Base-by-base conservation (phyloP, 1,139 yeast species). In the Debaryomyces fabryi region DNA sequence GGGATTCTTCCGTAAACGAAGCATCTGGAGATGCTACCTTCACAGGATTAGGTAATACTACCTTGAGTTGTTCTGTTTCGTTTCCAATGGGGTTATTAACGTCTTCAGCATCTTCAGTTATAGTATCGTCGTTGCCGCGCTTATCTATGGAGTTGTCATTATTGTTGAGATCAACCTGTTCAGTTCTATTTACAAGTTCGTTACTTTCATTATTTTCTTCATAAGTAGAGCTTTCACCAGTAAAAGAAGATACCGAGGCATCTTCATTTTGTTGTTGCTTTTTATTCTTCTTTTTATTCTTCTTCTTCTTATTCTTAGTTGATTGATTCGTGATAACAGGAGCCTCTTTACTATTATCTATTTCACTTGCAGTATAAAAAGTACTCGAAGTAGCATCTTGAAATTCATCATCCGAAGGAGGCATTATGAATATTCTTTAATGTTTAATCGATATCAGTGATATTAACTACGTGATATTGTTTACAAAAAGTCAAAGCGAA, bases 391-490 rank as follows among this genome's bases (percentile, higher is more conserved):
- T 37, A 29, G 65, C 66, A 44, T 62, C 67, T 48, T 58, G 61
- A 48, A 59, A 58, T 38, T 61, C 64, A 47, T 61, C 64, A 30
- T 49, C 50, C 21, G 63, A 58, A 20, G 53, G 27, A 18, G 55
- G 52, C 59, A 54, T 56, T 20, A n/a, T 30, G 24, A 30, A 18
- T 43, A 36, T 36, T 27, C 27, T 27, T 36, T 43, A 37, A 23
- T 37, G 32, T 36, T 15, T 37, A 20, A 13, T 21, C 35, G 32
- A 21, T 29, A 29, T 27, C 27, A 29, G 24, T 48, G 34, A 42
- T 10, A 3, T 24, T 20, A 15, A n/a, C 12, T 8, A 20, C 20
- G 27, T 40, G 16, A 16, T 30, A 12, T 20, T 40, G 43, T 40
- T 40, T 40, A 40, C 43, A 40, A 29, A 40, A 40, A 39, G 18